phyloP scores from a whole-genome alignment of 129 eudicot genomes.

The Sambucus nigra region DNA sequence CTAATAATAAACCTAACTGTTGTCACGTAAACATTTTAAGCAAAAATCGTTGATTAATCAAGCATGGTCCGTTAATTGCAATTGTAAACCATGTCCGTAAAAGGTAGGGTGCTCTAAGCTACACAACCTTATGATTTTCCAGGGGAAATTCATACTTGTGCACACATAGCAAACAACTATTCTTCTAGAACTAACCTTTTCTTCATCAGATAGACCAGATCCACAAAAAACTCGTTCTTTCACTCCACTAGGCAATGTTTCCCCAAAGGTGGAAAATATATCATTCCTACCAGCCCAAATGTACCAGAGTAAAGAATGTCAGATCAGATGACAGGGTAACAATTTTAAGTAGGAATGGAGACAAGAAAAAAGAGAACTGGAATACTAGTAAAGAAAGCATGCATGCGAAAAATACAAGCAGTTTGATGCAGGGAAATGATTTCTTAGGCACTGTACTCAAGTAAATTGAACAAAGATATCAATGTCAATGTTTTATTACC shows the following conservation, averaged over 20 bases:
- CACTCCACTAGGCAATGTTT: constrained; percentile 24
- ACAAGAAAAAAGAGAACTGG: too few relatives aligned
- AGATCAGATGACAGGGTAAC: too few relatives aligned
- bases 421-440: too few relatives aligned
- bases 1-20: background rate
- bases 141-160: background rate
- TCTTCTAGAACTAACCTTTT: constrained; percentile 42
- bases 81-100: background rate
- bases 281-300: background rate
- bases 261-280: background rate
- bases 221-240: constrained; percentile 62
- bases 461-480: too few relatives aligned
- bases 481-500: too few relatives aligned
- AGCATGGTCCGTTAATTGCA: background rate
- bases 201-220: constrained; percentile 69
- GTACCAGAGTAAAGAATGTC: background rate
- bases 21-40: background rate
- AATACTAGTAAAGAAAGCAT: too few relatives aligned
- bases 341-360: too few relatives aligned
- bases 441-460: too few relatives aligned
- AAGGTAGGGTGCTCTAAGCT: background rate
- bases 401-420: too few relatives aligned
- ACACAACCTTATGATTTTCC: background rate
- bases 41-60: background rate
- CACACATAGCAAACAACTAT: too few relatives aligned